Conservation (phyloP, 306 rosid species). For the Nissolia schottii region DNA sequence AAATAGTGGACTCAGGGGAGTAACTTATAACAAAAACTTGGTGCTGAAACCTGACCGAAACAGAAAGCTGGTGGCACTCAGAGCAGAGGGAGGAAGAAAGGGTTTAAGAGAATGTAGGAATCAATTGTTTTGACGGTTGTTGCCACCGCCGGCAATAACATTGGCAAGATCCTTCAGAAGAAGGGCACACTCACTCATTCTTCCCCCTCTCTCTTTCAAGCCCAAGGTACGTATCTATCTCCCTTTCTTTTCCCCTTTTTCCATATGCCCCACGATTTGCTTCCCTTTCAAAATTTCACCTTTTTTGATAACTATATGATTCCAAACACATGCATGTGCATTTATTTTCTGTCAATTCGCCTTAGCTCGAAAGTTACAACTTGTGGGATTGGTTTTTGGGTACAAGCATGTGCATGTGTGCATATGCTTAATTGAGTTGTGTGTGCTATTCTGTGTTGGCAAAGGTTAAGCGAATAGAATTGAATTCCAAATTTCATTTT, state of each 20-base stretch:
- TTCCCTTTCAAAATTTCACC: background rate
- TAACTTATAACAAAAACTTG: background rate
- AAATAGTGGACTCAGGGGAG: no score
- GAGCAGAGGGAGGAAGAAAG: slow-evolving; percentile 16
- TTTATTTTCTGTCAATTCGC: background rate
- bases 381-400: background rate
- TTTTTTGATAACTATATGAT: background rate
- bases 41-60: background rate
- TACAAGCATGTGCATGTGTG: background rate
- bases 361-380: background rate
- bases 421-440: background rate
- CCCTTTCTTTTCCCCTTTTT: background rate
- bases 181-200: slow-evolving; percentile 86
- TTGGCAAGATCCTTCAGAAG: slow-evolving; percentile 89
- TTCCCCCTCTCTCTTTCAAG: slow-evolving; percentile 90
- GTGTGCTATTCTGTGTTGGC: background rate
- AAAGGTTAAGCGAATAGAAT: background rate
- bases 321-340: background rate
- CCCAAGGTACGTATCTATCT: slow-evolving; percentile 44
- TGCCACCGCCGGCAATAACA: slow-evolving; percentile 93
- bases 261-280: background rate
- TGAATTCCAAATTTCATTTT: background rate
- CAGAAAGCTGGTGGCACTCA: background rate
- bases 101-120: slow-evolving; percentile 60
- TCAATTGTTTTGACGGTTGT: slow-evolving; percentile 67